These are phyloP conservation scores for Quercus engelmannii DNA, from an alignment of 306 rosid genomes.

Conservation along the genomic window DNA sequence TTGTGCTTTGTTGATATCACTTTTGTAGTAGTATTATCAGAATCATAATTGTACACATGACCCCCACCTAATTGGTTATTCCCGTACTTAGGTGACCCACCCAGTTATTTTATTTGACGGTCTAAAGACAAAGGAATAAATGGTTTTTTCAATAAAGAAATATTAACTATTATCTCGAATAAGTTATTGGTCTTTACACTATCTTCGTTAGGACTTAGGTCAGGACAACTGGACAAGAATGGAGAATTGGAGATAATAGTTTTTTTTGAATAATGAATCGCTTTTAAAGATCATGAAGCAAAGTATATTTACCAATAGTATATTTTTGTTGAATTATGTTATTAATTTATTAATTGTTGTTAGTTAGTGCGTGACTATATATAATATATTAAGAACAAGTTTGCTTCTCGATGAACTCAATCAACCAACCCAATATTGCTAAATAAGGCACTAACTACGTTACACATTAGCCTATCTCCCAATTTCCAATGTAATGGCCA, in stretches of 20 bases:
- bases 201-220: constrained; percentile 16
- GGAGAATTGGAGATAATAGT: neutral
- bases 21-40: neutral
- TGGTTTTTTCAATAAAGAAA: neutral
- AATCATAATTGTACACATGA: neutral
- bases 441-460: neutral
- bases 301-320: constrained; percentile 15
- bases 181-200: constrained; percentile 6
- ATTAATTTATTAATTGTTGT: constrained; percentile 13
- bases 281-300: constrained; percentile 1
- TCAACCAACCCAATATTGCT: neutral
- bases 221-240: constrained; percentile 8
- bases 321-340: constrained; percentile 6
- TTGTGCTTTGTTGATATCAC: neutral
- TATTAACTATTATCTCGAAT: neutral
- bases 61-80: neutral
- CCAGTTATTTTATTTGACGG: neutral
- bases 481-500: neutral
- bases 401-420: constrained; percentile 11
- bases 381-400: neutral
- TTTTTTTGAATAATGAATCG: neutral
- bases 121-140: constrained; percentile 5
- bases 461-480: neutral
- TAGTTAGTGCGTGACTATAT: constrained; percentile 22
- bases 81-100: neutral